Conservation (phyloP, 2,329 filamentous ascomycete genomes). For the Trichoderma endophyticum region DNA sequence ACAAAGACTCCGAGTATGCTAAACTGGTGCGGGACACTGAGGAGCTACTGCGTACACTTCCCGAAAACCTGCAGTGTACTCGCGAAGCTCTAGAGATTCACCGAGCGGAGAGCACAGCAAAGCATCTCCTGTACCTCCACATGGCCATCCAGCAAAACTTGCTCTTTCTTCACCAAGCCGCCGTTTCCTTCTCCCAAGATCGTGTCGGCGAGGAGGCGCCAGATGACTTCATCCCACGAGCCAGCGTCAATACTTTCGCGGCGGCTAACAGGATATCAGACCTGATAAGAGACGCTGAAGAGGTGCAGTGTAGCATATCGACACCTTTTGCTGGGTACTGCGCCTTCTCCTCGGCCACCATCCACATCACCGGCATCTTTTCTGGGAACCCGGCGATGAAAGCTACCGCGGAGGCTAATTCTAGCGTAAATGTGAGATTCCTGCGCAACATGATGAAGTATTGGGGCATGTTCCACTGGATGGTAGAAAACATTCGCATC, state of each 20-base stretch:
- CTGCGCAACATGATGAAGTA: constrained; percentile 93
- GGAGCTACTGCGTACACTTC: constrained; percentile 66
- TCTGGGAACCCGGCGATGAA: constrained; percentile 77
- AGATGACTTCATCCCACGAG: constrained; percentile 71
- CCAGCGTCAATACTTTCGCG: constrained; percentile 71
- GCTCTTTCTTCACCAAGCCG: constrained; percentile 86
- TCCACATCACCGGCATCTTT: constrained; percentile 92
- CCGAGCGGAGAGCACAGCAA: constrained; percentile 77
- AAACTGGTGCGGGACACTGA: constrained; percentile 68
- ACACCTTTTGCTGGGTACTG: constrained; percentile 95
- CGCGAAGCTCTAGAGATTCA: constrained; percentile 81
- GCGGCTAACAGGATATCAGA: constrained; percentile 85
- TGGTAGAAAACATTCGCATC: constrained; percentile 87
- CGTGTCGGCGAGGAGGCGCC: constrained; percentile 68
- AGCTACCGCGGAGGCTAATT: constrained; percentile 73
- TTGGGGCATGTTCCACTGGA: constrained; percentile 98
- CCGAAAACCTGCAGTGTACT: constrained; percentile 69
- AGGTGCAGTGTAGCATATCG: constrained; percentile 65
- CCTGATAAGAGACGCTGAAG: constrained; percentile 75
- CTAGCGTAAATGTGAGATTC: constrained; percentile 85
- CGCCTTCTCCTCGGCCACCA: constrained; percentile 86
- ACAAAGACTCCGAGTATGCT: constrained; percentile 71
- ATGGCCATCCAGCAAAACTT: constrained; percentile 86
- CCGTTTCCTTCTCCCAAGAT: constrained; percentile 66
- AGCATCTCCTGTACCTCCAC: constrained; percentile 91